Conservation (phyloP, 169 alveolate genomes). For the Plasmodium berghei region DNA sequence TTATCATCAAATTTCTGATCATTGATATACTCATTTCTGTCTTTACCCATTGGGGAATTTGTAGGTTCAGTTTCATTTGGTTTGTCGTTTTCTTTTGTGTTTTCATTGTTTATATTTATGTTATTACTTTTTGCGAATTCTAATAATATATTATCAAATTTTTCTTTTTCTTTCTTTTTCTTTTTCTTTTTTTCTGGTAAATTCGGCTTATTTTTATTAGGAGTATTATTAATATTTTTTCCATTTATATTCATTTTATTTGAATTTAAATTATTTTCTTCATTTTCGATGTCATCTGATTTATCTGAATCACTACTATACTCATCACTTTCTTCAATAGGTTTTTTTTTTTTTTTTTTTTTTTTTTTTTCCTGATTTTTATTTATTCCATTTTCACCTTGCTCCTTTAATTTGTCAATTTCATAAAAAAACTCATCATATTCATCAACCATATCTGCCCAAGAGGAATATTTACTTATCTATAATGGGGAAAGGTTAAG, state of each 20-base stretch:
- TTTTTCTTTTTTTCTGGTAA: constrained; percentile 17
- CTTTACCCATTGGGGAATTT: background rate
- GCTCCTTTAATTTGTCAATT: constrained; percentile 34
- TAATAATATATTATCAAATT: constrained; percentile 26
- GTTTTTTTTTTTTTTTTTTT: constrained; percentile 21
- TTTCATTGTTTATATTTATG: background rate
- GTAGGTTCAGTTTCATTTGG: background rate
- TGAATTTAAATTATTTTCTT: background rate
- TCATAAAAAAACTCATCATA: constrained; percentile 66
- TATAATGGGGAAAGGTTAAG: background rate
- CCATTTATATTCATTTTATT: background rate
- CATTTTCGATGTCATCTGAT: background rate
- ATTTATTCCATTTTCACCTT: background rate
- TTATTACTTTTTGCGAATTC: constrained; percentile 30
- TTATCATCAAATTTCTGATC: constrained; percentile 6
- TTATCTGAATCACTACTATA: constrained; percentile 34
- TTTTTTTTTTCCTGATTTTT: constrained; percentile 18
- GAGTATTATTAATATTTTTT: background rate
- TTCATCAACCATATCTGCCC: constrained; percentile 63
- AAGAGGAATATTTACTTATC: constrained; percentile 56
- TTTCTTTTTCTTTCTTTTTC: constrained; percentile 22
- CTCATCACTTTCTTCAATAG: constrained; percentile 5
- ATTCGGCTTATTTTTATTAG: constrained; percentile 6
- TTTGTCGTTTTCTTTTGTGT: background rate
- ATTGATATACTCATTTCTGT: background rate